Evolutionary conservation across 495 filamentous ascomycete species (phyloP).

Genomic region (Aspergillus sclerotioniger): DNA sequence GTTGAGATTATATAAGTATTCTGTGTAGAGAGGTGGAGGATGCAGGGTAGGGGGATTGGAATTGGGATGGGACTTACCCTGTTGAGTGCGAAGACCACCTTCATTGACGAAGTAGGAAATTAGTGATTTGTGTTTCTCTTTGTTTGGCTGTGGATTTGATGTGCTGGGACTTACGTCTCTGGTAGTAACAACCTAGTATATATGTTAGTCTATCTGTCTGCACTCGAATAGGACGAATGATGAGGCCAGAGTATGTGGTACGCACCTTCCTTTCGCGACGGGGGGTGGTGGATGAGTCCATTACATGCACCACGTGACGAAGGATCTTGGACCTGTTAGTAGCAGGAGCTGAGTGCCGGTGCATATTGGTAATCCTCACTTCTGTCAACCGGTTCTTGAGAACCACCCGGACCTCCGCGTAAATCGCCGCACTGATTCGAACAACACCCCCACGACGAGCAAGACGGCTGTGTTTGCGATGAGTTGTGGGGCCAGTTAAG

Average conservation of each 20-base stretch:
- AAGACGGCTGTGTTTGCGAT: constrained; percentile 56
- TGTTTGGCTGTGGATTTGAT: neutral
- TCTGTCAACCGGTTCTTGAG: constrained; percentile 52
- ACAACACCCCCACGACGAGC: constrained; percentile 79
- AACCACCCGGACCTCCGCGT: constrained; percentile 61
- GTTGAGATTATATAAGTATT: neutral
- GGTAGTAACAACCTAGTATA: constrained; percentile 50
- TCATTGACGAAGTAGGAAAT: neutral
- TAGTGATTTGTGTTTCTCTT: neutral
- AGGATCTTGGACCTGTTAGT: constrained; percentile 19
- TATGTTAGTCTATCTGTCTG: neutral
- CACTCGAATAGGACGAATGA: neutral
- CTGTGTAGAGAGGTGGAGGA: neutral
- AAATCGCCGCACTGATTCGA: constrained; percentile 66
- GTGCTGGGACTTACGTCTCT: constrained; percentile 53
- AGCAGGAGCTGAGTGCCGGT: no score
- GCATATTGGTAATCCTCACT: constrained; percentile 36
- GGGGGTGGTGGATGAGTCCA: constrained; percentile 13
- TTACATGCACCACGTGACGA: constrained; percentile 12
- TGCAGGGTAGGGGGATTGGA: neutral
- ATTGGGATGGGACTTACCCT: constrained; percentile 29
- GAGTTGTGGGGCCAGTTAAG: neutral
- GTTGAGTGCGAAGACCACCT: constrained; percentile 63
- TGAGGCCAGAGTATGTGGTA: neutral
- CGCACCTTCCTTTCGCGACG: constrained; percentile 19